Base-by-base conservation (phyloP, 1,284 basidiomycete species). In the Cerrena zonata region DNA sequence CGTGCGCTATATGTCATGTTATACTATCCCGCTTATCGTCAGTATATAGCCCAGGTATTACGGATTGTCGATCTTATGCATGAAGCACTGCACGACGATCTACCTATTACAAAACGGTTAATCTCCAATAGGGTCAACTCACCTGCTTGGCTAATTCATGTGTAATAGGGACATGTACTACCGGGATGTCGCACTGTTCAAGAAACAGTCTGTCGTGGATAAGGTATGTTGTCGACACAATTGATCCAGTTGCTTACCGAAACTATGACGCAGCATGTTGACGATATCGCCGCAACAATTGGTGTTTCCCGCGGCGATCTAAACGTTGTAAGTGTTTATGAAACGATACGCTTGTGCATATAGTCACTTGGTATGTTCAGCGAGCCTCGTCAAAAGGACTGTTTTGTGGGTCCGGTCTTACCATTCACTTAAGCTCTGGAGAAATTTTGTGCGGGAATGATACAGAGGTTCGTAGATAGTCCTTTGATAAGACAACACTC, bases 251-350 rank as follows among this genome's bases (percentile, higher is more conserved):
- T n/a, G n/a, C n/a, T n/a, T n/a, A n/a, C n/a, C n/a, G n/a, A n/a
- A n/a, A n/a, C n/a, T n/a, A n/a, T n/a, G n/a, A n/a, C n/a, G n/a
- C 58, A 95, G 92, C 74, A 95, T 15, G 81, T 94, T 18, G 92
- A 95, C 59, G 90, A 94, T 60, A 68, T 96, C 12, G 87, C 91
- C 0, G 90, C 89, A 0, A 91, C 91, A 0, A 78, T 93, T 24
- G 73, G 77, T 2, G 63, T 94, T 2, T 75, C 82, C 45, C 76
- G 94, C 37, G 78, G 79, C 4, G 85, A 91, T 60, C 73, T 96
- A 50, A 84, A 88, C 60, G 82, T 96, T 26, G 92, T 92, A 56
- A 61, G 76, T 39, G 13, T 27, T 22, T 22, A 34, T 48, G 11
- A 7, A 13, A 13, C 22, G 10, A 38, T 45, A 15, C n/a, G n/a